phyloP scores from a whole-genome alignment of 768 basidiomycete species.

The Pleurotus platypus region DNA sequence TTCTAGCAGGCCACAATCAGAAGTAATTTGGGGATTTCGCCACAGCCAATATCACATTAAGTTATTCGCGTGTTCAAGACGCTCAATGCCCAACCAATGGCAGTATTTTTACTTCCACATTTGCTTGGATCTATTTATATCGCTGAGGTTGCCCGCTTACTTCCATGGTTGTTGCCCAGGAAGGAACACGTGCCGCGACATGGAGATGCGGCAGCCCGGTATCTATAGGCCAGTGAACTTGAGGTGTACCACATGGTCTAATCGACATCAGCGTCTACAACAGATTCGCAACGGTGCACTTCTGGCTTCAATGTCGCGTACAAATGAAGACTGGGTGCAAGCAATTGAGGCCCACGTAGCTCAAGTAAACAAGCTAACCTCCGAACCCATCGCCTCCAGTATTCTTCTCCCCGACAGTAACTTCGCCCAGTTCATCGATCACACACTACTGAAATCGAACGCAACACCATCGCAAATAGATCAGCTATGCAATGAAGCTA shows the following conservation, averaged over 20 bases:
- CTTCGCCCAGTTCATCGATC: conserved; percentile 41
- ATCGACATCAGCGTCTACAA: not conserved
- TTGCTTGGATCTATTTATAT: not conserved
- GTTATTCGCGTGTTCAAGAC: too few relatives aligned
- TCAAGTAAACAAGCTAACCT: conserved; percentile 21
- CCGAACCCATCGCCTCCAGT: conserved; percentile 16
- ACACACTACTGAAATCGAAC: conserved; percentile 48
- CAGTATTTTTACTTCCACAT: too few relatives aligned
- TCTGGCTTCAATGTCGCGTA: conserved; percentile 15
- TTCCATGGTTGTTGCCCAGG: not conserved
- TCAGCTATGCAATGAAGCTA: conserved; percentile 43
- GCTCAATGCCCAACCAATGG: too few relatives aligned
- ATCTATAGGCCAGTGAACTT: not conserved
- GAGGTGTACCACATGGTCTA: too few relatives aligned
- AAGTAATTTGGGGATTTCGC: too few relatives aligned
- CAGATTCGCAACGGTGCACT: not conserved
- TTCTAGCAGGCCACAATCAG: too few relatives aligned
- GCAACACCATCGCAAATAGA: conserved; percentile 42
- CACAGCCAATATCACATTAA: too few relatives aligned
- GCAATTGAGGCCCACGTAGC: conserved; percentile 25
- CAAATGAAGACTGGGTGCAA: conserved; percentile 29
- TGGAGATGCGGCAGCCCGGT: not conserved
- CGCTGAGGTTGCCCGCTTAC: not conserved
- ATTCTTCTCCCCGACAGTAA: conserved; percentile 19
- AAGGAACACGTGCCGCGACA: not conserved